Base-by-base conservation (phyloP, 148 eudicot species). In the Rhododendron vialii region DNA sequence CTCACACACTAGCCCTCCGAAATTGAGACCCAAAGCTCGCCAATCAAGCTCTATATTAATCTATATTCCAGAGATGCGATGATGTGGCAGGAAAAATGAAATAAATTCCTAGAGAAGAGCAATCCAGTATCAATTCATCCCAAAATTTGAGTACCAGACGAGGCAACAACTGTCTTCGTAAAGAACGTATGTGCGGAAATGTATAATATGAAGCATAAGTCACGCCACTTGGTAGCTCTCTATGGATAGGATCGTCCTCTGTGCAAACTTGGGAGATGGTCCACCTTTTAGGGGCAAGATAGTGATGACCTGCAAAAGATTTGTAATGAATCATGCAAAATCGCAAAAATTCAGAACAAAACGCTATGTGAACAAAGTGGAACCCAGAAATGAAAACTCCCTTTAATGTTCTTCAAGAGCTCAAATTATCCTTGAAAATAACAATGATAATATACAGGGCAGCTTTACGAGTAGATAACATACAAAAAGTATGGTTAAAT, bases 141-240 rank as follows among this genome's bases (percentile, higher is more conserved):
- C 24, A 48, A 80, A 80, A 50, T 48, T 51, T 80, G 59, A 80
- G 61, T 50, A 13, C 26, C 36, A 13, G 28, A 4, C 59, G 14
- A 45, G 8, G 35, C 35, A 30, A n/a, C 0, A 45, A 7, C 20
- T 45, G 2, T n/a, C 17, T 26, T 78, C 0, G 9, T 80, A 14
- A 78, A 28, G 14, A 26, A 26, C 2, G 14, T 9, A 28, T 14
- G 10, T 80, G 53, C 12, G 61, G 6, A 48, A 26, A 80, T 13
- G 61, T 18, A 48, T 50, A 12, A 7, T 20, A 18, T 7, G 15
- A 59, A 22, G 7, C 59, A 45, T 28, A 45, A n/a, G 33, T 93
- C 91, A 95, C 65, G 91, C 96, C 55, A 97, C 96, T 90, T 93
- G 96, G 91, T 94, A 96, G 80, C 89, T 95, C 79, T 96, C 99